Evolutionary conservation across 306 rosid genomes (phyloP).

Genomic region (Cucurbita argyrosperma): DNA sequence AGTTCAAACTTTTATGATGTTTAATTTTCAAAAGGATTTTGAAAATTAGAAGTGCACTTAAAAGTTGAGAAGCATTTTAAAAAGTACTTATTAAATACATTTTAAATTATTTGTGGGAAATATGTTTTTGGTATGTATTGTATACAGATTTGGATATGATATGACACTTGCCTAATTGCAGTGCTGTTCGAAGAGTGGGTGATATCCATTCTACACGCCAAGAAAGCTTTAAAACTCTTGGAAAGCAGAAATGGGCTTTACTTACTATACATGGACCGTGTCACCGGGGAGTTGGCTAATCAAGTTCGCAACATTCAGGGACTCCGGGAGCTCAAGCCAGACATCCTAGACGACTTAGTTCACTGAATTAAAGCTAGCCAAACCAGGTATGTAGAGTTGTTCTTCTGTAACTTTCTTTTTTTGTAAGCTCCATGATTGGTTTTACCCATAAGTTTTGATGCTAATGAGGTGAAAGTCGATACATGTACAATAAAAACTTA

Average conservation of each 20-base stretch:
- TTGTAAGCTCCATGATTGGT: not conserved
- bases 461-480: not conserved
- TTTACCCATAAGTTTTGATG: not conserved
- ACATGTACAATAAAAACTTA: not conserved
- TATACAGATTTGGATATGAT: not conserved
- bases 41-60: too few species aligned
- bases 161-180: conserved; percentile 5
- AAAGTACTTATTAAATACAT: not conserved
- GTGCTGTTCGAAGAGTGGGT: conserved; percentile 80
- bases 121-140: not conserved
- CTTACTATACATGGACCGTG: conserved; percentile 67
- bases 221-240: conserved; percentile 54
- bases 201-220: conserved; percentile 48
- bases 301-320: conserved; percentile 28
- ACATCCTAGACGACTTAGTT: conserved; percentile 31
- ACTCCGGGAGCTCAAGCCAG: conserved; percentile 43
- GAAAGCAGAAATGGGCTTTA: conserved; percentile 87
- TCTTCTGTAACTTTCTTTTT: not conserved
- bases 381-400: not conserved
- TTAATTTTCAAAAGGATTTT: not conserved
- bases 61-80: not conserved
- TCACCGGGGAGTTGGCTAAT: conserved; percentile 51
- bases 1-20: not conserved
- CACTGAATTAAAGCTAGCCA: conserved; percentile 16
- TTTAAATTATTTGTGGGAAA: not conserved